Conservation (phyloP, 2,329 filamentous ascomycete genomes). For the Ophiostoma australiae region DNA sequence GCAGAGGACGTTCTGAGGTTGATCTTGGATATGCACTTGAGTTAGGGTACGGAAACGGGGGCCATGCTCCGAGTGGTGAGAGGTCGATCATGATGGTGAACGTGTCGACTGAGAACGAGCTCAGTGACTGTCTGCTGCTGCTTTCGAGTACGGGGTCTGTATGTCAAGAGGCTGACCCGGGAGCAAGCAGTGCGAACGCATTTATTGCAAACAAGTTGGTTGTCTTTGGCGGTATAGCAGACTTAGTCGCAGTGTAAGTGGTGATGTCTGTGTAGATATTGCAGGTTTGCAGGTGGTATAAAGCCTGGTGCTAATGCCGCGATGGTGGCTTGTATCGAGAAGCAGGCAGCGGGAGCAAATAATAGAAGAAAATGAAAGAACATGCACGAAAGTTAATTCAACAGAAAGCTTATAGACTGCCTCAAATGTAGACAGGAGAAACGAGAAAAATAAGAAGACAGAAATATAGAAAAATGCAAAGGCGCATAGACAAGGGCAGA, state of each 20-base stretch:
- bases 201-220: not conserved
- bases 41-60: not conserved
- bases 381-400: not conserved
- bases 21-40: not conserved
- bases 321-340: not conserved
- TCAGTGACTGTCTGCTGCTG: not conserved
- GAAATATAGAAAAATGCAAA: not conserved
- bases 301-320: not conserved
- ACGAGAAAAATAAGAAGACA: not conserved
- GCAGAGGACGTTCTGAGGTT: not conserved
- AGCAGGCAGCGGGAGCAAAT: not conserved
- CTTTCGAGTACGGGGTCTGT: not conserved
- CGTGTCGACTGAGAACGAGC: not conserved
- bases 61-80: constrained; percentile 21
- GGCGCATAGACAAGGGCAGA: not conserved
- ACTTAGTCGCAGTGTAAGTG: no score
- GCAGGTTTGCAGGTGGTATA: not conserved
- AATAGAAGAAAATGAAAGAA: not conserved
- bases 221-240: not conserved
- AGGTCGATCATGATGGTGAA: constrained; percentile 22
- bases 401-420: not conserved
- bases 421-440: not conserved
- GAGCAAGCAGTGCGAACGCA: not conserved
- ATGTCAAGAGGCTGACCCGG: constrained; percentile 9
- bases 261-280: not conserved